Base-by-base conservation (phyloP, 208 protist genomes). In the Crithidia thermophila region DNA sequence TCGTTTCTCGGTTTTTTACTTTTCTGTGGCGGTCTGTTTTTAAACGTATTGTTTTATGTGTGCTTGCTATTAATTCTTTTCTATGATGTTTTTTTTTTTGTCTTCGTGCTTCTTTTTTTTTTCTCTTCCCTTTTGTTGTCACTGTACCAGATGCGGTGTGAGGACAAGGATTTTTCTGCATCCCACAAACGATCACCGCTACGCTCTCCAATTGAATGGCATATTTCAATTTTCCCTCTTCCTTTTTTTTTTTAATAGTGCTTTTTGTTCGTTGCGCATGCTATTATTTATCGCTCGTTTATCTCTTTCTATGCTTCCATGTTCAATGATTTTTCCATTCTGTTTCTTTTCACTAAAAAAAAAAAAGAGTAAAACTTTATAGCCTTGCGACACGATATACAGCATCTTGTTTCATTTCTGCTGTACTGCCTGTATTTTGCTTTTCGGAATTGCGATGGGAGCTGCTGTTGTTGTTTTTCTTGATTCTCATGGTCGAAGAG, bases 401-500 rank as follows among this genome's bases (percentile, higher is more conserved):
- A 16, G 18, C 40, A 36, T n/a, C 20, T 23, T 56, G 8, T 13
- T 40, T n/a, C 18, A 10, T 56, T 21, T 56, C 21, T 14, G 18
- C 31, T 25, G 42, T 4, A 18, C 18, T 10, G 8, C 21, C 4
- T 56, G 23, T 37, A 37, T 20, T 0, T 33, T 23, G 4, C 47
- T 58, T 58, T 52, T 23, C 58, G 37, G 10, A 59, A 23, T 67
- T 55, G 33, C 3, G 45, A 28, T 28, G n/a, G n/a, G n/a, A n/a
- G n/a, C n/a, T n/a, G n/a, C n/a, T n/a, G n/a, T 50, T 50, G 45
- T 21, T 28, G 20, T 51, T 30, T 53, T 57, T 57, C 39, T 20
- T 28, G 18, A 59, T 39, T 43, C 36, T 39, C 36, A 14, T 11
- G 6, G 6, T 39, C 36, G 6, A 6, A 14, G 36, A 14, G 11